Evolutionary conservation across 2,329 filamentous ascomycete species (phyloP).

Genomic region (Talaromyces piceae): DNA sequence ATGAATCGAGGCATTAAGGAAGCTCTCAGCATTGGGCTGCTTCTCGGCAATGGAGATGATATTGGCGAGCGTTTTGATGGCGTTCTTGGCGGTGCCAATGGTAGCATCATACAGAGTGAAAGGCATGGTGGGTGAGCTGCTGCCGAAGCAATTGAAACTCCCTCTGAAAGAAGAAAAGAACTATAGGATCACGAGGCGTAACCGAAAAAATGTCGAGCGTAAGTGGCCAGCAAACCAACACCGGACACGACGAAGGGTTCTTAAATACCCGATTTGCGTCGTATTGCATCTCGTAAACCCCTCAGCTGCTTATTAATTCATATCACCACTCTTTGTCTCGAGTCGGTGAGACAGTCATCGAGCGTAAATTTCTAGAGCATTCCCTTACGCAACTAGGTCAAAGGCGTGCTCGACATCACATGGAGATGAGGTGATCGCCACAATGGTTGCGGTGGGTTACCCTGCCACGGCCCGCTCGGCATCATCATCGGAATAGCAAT

Average conservation of each 20-base stretch:
- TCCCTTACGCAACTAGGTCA: neutral
- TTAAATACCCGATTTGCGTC: neutral
- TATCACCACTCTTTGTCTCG: neutral
- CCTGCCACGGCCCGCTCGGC: neutral
- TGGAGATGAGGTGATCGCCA: neutral
- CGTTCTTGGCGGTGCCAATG: neutral
- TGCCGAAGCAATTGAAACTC: neutral
- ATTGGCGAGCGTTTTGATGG: neutral
- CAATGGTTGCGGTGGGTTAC: neutral
- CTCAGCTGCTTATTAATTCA: neutral
- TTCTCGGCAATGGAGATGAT: conserved; percentile 1
- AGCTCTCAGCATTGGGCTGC: neutral
- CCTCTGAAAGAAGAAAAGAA: neutral
- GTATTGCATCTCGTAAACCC: neutral
- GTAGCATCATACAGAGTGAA: conserved; percentile 1
- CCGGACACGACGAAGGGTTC: neutral
- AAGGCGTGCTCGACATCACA: neutral
- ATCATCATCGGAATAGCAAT: neutral
- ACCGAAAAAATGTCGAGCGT: neutral
- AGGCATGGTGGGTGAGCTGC: neutral
- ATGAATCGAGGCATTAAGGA: neutral
- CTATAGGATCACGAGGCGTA: neutral
- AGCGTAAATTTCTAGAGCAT: neutral
- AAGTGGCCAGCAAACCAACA: neutral
- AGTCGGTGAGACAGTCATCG: neutral